Evolutionary conservation across 192 early-diverging fungal genomes (phyloP).

Genomic region (Phlyctochytrium bullatum): DNA sequence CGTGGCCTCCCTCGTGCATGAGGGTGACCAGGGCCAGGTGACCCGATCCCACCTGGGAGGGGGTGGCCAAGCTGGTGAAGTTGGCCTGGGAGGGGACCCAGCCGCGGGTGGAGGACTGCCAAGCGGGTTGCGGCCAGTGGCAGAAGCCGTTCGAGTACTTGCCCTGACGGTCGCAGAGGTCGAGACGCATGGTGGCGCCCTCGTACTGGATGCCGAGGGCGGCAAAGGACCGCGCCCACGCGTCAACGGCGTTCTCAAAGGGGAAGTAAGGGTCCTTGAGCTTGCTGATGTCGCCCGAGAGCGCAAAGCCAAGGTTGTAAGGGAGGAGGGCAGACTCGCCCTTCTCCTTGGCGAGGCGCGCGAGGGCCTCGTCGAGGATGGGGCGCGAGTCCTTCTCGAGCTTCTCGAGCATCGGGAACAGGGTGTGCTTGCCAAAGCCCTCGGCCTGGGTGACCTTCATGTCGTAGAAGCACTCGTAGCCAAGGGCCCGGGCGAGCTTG

Average conservation of each 20-base stretch:
- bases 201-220: slow-evolving; percentile 32
- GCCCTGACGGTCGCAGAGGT: slow-evolving; percentile 34
- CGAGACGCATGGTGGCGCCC: slow-evolving; percentile 29
- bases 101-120: slow-evolving; percentile 20
- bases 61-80: slow-evolving; percentile 35
- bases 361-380: slow-evolving; percentile 27
- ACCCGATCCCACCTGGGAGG: slow-evolving; percentile 30
- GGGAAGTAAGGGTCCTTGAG: slow-evolving; percentile 17
- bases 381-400: slow-evolving; percentile 18
- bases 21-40: slow-evolving; percentile 34
- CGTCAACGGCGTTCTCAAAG: slow-evolving; percentile 25
- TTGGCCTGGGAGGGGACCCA: slow-evolving; percentile 41
- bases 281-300: slow-evolving; percentile 22
- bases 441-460: slow-evolving; percentile 34
- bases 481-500: slow-evolving; percentile 29
- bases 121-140: slow-evolving; percentile 40
- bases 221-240: slow-evolving; percentile 34
- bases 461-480: slow-evolving; percentile 35
- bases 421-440: slow-evolving; percentile 30
- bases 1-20: slow-evolving; percentile 35
- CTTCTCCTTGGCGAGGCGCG: slow-evolving; percentile 28
- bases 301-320: slow-evolving; percentile 25
- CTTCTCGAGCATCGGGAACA: slow-evolving; percentile 37
- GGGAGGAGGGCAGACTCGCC: slow-evolving; percentile 30
- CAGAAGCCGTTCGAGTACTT: slow-evolving; percentile 41